A percentile compares a stretch with the other conserved stretches of the same genome.
These are phyloP conservation scores for Tricholoma sp. DNA, from an alignment of 768 basidiomycete genomes.

Conservation along the genomic window DNA sequence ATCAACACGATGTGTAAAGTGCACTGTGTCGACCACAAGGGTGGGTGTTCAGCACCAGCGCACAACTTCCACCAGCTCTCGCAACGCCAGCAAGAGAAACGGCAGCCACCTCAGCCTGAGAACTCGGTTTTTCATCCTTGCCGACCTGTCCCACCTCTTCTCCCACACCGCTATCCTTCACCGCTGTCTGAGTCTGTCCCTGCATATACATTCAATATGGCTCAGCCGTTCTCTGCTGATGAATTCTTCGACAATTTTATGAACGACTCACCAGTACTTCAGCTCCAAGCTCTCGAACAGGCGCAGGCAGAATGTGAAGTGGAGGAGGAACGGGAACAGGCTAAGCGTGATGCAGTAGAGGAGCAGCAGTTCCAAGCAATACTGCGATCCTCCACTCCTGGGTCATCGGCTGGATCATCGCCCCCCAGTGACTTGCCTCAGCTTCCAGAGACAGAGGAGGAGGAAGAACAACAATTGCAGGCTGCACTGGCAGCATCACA, in stretches of 20 bases:
- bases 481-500: too few relatives aligned
- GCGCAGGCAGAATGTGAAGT: neutral
- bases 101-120: neutral
- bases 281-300: neutral
- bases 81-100: neutral
- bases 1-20: neutral
- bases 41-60: neutral
- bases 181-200: neutral
- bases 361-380: neutral
- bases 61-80: neutral
- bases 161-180: neutral
- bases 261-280: neutral
- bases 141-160: neutral
- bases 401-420: too few relatives aligned
- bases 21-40: neutral
- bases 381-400: neutral
- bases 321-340: neutral
- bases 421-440: neutral
- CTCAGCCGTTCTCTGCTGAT: neutral
- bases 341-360: neutral
- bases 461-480: neutral
- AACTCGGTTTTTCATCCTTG: neutral
- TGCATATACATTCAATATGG: neutral
- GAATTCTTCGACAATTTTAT: neutral
- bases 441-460: neutral